A percentile compares a stretch with the other conserved stretches of the same genome.
Evolutionary conservation across 352 stramenopile genomes (phyloP).

Genomic region (Pythium plurisporium): DNA sequence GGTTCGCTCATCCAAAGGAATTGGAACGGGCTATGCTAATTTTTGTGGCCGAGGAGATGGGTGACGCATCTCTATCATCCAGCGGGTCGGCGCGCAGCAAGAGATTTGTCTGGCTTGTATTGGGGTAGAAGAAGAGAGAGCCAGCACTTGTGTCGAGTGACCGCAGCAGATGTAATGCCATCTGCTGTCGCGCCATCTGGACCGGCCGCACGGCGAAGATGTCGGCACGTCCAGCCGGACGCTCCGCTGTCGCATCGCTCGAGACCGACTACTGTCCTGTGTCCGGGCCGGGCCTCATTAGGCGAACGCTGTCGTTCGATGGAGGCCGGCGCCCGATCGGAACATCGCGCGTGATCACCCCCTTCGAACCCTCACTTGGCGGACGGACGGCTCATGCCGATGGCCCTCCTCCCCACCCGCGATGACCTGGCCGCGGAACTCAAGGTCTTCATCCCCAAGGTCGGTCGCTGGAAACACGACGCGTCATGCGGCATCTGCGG

Average conservation of each 20-base stretch:
- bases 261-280: slow-evolving; percentile 1
- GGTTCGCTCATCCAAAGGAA: too few species aligned
- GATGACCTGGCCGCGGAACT: slow-evolving; percentile 21
- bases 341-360: background rate
- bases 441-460: slow-evolving; percentile 51
- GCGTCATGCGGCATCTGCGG: slow-evolving; percentile 58
- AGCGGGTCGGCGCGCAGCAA: background rate
- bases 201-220: background rate
- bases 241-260: background rate
- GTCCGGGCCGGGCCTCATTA: background rate
- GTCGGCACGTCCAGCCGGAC: background rate
- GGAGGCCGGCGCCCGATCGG: background rate
- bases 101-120: background rate
- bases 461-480: slow-evolving; percentile 50
- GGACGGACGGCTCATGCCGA: slow-evolving; percentile 5
- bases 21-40: too few species aligned
- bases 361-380: background rate
- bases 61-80: slow-evolving; percentile 1
- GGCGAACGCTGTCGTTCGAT: slow-evolving; percentile 7
- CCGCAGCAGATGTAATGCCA: slow-evolving; percentile 9
- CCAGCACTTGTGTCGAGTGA: background rate
- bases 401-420: slow-evolving; percentile 21
- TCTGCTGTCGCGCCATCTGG: background rate
- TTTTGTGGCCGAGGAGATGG: too few species aligned
- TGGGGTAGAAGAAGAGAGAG: background rate